Percentiles rank a stretch among this genome's conserved stretches.
phyloP scores from a whole-genome alignment of 2,329 filamentous ascomycete species.

The Aureobasidium sp. region DNA sequence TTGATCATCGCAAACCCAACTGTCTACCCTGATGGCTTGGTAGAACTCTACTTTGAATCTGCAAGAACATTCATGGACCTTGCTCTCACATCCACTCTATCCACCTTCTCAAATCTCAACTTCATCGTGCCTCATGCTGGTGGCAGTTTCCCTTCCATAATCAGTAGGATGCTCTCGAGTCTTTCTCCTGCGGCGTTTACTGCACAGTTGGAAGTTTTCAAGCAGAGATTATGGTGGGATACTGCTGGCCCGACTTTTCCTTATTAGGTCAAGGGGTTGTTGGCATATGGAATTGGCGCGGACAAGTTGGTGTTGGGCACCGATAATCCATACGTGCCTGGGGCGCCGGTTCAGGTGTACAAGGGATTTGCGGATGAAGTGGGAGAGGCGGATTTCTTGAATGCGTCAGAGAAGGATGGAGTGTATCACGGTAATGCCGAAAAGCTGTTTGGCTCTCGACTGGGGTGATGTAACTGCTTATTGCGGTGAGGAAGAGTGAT shows the following conservation, averaged over 20 bases:
- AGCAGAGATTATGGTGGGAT: not conserved
- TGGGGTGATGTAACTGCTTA: not conserved
- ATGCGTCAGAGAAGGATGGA: not conserved
- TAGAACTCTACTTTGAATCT: slow-evolving; percentile 48
- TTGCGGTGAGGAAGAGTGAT: not conserved
- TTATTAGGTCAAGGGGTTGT: not conserved
- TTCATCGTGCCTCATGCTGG: slow-evolving; percentile 43
- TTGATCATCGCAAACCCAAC: slow-evolving; percentile 16
- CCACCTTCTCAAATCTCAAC: slow-evolving; percentile 36
- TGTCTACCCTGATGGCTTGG: slow-evolving; percentile 34
- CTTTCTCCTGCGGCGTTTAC: slow-evolving; percentile 30
- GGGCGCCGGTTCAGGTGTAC: not conserved
- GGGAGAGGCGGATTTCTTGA: not conserved
- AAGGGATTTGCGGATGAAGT: not conserved
- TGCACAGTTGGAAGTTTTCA: slow-evolving; percentile 11
- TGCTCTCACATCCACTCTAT: slow-evolving; percentile 39
- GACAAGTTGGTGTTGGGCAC: not conserved
- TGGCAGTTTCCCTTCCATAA: slow-evolving; percentile 33
- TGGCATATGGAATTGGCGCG: not conserved
- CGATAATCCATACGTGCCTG: not conserved
- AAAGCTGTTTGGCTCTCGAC: not conserved
- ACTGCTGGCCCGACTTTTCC: not conserved
- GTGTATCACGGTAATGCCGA: not conserved
- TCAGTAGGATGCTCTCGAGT: slow-evolving; percentile 30
- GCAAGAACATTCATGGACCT: slow-evolving; percentile 41